These are phyloP conservation scores for Panicum hallii DNA, from an alignment of 202 grass and related monocot species.

Conservation along the genomic window DNA sequence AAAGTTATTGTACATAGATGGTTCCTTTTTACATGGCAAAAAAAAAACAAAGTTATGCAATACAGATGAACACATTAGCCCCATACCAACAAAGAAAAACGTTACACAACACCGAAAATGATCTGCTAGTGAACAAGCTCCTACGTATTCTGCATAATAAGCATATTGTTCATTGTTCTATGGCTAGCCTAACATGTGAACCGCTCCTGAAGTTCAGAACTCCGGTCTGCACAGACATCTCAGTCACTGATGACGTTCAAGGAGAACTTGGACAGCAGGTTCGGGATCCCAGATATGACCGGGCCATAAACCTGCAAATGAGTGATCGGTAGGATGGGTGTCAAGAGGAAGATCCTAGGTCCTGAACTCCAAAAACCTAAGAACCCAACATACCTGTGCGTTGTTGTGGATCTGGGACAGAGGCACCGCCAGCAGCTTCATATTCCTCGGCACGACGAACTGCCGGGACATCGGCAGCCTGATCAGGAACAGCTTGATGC, in stretches of 20 bases:
- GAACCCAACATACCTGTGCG: slow-evolving; percentile 31
- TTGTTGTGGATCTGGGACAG: slow-evolving; percentile 67
- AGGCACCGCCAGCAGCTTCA: slow-evolving; percentile 64
- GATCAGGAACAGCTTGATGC: slow-evolving; percentile 71
- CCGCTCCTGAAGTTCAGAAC: background rate
- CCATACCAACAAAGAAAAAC: background rate
- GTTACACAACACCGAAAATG: background rate
- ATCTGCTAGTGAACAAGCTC: background rate
- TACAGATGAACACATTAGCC: slow-evolving; percentile 7
- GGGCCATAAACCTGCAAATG: slow-evolving; percentile 59
- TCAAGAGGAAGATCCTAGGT: background rate
- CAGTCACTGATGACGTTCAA: slow-evolving; percentile 47
- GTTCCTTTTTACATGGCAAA: background rate
- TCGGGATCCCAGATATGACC: slow-evolving; percentile 61
- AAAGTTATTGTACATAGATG: background rate
- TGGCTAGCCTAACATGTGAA: background rate
- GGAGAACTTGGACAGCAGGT: slow-evolving; percentile 66
- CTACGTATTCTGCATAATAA: background rate
- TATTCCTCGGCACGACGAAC: slow-evolving; percentile 60
- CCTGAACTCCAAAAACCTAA: background rate
- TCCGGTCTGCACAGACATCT: background rate
- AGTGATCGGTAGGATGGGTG: background rate
- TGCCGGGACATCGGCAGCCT: slow-evolving; percentile 52
- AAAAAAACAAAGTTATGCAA: background rate
- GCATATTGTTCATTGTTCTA: background rate